Evolutionary conservation across 2,329 filamentous ascomycete species (phyloP), one percentile per base, ranked within the genome.

Genomic region (Nemania sp.): DNA sequence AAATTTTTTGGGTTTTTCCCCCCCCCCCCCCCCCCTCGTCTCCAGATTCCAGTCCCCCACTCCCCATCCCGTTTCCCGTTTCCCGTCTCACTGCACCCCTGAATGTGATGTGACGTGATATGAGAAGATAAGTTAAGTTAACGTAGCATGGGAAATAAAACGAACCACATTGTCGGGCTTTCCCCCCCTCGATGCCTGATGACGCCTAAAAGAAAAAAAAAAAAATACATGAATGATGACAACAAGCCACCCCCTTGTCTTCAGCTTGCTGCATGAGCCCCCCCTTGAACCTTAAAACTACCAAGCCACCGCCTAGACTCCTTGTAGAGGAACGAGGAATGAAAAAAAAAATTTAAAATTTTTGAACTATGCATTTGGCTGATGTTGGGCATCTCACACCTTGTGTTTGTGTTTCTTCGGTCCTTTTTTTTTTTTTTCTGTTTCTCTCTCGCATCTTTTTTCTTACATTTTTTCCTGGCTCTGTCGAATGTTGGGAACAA

Each of bases 131-230:
- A 7, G n/a, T n/a, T n/a, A 29, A 29, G 7, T 3, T 29, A 29
- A 29, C 7, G 60, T 54, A 57, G 45, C 45, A 47, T 40, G 45
- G 43, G 47, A 58, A 39, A 46, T 39, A 50, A 47, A 54, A 61
- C 46, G 18, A 43, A 55, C 55, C 55, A 52, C 57, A 45, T 32
- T 55, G 34, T 51, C 45, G 55, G 51, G 51, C 50, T 42, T 49
- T 45, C 53, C 43, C 50, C n/a, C n/a, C 43, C 50, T 63, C 60
- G 57, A 57, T 63, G 57, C 60, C 60, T 60, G 45, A 63, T 57
- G 57, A 60, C 56, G 57, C 57, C 57, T 49, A 63, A 62, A 55
- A 25, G 12, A 21, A 37, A 48, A 4, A 11, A 17, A 10, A 40
- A 3, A 20, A 13, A n/a, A 32, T 40, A 11, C n/a, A n/a, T 20